Base-by-base conservation (phyloP, 2,329 filamentous ascomycete genomes). In the Aspergillus neotritici region DNA sequence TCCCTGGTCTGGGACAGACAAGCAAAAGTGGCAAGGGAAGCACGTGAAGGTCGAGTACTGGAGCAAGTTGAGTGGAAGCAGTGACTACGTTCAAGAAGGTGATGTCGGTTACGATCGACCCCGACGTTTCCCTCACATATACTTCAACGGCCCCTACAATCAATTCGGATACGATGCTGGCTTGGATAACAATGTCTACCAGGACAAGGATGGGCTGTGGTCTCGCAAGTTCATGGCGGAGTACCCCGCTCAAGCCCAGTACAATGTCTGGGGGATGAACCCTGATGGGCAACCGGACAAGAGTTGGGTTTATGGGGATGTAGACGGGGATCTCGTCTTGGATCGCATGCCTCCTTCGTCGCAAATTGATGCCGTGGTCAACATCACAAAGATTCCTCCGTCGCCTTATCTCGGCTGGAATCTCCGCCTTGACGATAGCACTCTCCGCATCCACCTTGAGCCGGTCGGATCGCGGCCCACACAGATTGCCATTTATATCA, bases 231-330 rank as follows among this genome's bases (percentile, higher is more conserved):
- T 83, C 46, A 76, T 82, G 72, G 69, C 73, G 3, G 81, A 84
- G 55, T 84, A 79, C 75, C 81, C 81, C 5, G 74, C 76, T 3
- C 65, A 74, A 37, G 74, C 79, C 43, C 80, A 83, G 54, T 64
- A 83, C 46, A 84, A 83, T 51, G 71, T 82, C 4, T 84, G 82
- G 81, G 82, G 81, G 40, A 79, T 83, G 58, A 80, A 83, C 53
- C 73, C 75, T 0, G 74, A 83, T 59, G 79, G 79, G 14, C 65
- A 76, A 51, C 80, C 81, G 0, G 81, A 84, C 58, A 71, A 79
- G 47, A 74, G 74, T 6, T 73, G 70, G 43, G 73, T 81, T 2
- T 77, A 74, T 48, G 82, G 82, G 15, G 81, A 84, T 56, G 72
- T 81, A 11, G 77, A 84, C 53, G 68, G 68, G 17, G 80, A 84